Conservation (phyloP, 2,329 filamentous ascomycete species). For the Cytospora piceicola region DNA sequence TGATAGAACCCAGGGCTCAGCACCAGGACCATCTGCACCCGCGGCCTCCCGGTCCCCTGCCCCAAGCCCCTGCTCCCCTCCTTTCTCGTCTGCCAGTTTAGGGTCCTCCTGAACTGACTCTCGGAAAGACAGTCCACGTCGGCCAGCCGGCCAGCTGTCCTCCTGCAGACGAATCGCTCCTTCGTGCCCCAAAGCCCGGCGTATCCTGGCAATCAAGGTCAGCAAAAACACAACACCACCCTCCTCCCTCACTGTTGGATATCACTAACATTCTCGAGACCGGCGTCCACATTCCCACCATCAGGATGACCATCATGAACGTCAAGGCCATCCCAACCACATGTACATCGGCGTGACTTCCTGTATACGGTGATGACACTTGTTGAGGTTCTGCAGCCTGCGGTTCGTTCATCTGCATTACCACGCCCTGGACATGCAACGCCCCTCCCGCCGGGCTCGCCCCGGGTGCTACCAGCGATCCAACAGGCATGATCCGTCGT, state of each 20-base stretch:
- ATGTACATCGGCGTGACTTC: constrained; percentile 37
- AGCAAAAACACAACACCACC: not conserved
- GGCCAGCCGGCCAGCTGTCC: not conserved
- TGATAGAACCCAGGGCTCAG: constrained; percentile 21
- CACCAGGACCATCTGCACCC: constrained; percentile 27
- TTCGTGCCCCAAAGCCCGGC: constrained; percentile 31
- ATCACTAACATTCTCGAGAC: constrained; percentile 33
- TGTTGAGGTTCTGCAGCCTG: not conserved
- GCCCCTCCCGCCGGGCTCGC: constrained; percentile 6
- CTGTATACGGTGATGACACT: not conserved
- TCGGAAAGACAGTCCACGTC: constrained; percentile 27
- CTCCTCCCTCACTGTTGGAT: not conserved
- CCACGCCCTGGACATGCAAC: constrained; percentile 4
- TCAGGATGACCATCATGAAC: constrained; percentile 39
- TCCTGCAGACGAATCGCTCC: constrained; percentile 31
- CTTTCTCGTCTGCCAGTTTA: constrained; percentile 10
- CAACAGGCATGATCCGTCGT: constrained; percentile 21
- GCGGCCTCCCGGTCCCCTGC: no score
- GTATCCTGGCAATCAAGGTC: constrained; percentile 10
- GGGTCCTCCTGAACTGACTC: constrained; percentile 20
- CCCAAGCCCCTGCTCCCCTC: constrained; percentile 31
- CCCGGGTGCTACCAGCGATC: constrained; percentile 21
- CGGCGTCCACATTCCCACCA: constrained; percentile 37
- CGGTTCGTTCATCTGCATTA: constrained; percentile 14
- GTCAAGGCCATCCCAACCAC: constrained; percentile 38